Conservation (phyloP, 2,329 filamentous ascomycete species). For the Ceratocystis cacaofunesta region DNA sequence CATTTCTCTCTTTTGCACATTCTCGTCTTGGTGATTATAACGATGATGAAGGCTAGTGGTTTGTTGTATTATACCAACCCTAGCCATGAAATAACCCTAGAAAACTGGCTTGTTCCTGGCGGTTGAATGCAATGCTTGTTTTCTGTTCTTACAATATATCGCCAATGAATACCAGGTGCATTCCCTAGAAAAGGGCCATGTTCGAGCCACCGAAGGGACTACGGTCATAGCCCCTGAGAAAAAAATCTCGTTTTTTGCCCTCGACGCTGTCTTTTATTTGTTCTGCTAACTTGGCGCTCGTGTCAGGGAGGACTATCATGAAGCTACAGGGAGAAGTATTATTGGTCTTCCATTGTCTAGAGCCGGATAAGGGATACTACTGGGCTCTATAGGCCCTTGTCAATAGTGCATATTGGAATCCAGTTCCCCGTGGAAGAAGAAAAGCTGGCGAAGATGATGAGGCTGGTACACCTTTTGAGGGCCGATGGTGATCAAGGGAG, state of each 20-base stretch:
- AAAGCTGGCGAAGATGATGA: neutral
- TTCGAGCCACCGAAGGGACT: neutral
- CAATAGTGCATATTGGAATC: neutral
- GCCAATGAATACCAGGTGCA: neutral
- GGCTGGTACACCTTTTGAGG: neutral
- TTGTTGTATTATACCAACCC: neutral
- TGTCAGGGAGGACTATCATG: neutral
- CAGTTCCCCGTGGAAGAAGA: neutral
- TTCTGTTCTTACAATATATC: neutral
- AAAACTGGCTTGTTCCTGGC: neutral
- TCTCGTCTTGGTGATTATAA: neutral
- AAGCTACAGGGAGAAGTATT: conserved; percentile 3
- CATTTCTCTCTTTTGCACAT: neutral
- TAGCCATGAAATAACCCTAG: neutral
- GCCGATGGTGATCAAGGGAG: neutral
- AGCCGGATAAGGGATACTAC: neutral
- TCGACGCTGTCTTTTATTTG: neutral
- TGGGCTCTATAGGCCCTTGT: neutral
- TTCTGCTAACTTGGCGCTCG: neutral
- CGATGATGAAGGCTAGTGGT: neutral
- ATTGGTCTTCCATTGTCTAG: neutral
- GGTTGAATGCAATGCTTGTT: neutral
- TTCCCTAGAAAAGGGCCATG: neutral
- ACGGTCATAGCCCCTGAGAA: neutral
- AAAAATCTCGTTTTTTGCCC: neutral